phyloP scores from a whole-genome alignment of 345 rosid species.

The Salix brachista region DNA sequence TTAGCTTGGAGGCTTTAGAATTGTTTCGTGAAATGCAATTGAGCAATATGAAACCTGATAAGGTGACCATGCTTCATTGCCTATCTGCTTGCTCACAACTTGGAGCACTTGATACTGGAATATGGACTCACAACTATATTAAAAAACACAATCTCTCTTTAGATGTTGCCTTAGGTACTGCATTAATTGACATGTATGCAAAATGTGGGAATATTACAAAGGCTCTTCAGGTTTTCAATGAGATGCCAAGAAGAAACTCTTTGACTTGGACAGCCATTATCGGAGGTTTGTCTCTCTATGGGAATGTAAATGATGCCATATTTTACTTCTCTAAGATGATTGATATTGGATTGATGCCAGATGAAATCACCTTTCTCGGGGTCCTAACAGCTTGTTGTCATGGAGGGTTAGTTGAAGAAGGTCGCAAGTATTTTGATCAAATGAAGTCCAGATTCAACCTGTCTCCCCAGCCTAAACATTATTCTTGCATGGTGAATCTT shows the following conservation, averaged over 20 bases:
- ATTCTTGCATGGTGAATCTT: constrained; percentile 87
- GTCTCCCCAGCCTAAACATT: constrained; percentile 64
- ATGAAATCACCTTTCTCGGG: constrained; percentile 76
- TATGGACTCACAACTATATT: constrained; percentile 76
- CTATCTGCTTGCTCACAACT: constrained; percentile 85
- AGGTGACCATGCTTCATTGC: constrained; percentile 76
- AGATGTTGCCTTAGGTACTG: constrained; percentile 67
- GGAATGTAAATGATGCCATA: constrained; percentile 57
- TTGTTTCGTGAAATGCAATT: constrained; percentile 79
- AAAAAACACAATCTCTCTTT: constrained; percentile 49
- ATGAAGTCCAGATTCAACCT: constrained; percentile 61
- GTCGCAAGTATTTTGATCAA: constrained; percentile 55
- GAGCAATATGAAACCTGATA: constrained; percentile 50
- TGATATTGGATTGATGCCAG: constrained; percentile 61
- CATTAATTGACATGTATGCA: constrained; percentile 79
- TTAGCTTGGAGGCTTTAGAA: constrained; percentile 60
- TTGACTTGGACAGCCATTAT: constrained; percentile 74
- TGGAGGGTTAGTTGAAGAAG: constrained; percentile 74
- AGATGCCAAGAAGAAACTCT: constrained; percentile 58
- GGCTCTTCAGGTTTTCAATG: constrained; percentile 64
- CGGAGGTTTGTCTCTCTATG: constrained; percentile 76
- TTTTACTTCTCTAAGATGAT: constrained; percentile 65
- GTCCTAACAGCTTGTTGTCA: constrained; percentile 85
- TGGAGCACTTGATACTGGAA: constrained; percentile 78
- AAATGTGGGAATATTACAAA: constrained; percentile 74